These are phyloP conservation scores for Vishniacozyma victoriae DNA, from an alignment of 768 basidiomycete species.

Conservation along the genomic window DNA sequence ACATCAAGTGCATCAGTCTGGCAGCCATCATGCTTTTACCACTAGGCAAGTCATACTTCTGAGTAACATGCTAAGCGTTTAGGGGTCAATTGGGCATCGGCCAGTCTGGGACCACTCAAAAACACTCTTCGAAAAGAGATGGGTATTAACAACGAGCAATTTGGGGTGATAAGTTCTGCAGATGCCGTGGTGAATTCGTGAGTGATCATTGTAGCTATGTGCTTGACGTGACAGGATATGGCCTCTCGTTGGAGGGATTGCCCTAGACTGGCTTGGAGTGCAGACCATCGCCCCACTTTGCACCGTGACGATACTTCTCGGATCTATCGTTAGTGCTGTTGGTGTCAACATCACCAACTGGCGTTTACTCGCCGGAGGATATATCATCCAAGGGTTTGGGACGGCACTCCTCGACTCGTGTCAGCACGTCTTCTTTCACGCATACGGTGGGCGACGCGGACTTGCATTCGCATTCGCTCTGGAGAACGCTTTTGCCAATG, in stretches of 20 bases:
- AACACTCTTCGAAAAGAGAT: conserved; percentile 6
- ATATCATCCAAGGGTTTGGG: conserved; percentile 2
- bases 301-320: conserved; percentile 2
- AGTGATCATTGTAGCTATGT: not conserved
- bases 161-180: not conserved
- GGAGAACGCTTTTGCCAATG: conserved; percentile 1
- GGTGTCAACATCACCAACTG: conserved; percentile 2
- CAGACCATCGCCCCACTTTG: not conserved
- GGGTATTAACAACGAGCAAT: conserved; percentile 4
- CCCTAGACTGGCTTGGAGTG: not conserved
- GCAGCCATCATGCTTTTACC: not conserved
- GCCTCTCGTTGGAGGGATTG: conserved; percentile 7
- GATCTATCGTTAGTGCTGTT: conserved; percentile 4
- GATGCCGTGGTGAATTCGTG: conserved; percentile 2
- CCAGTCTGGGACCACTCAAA: not conserved
- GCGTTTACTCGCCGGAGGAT: conserved; percentile 3
- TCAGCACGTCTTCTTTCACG: conserved; percentile 9
- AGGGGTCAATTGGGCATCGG: not conserved
- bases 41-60: too few relatives aligned
- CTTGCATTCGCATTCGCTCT: conserved; percentile 2
- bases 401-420: conserved; percentile 4
- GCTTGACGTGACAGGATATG: not conserved
- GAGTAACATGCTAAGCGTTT: too few relatives aligned
- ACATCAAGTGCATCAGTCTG: conserved; percentile 1
- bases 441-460: not conserved